These are phyloP conservation scores for Picochlorum sp. DNA, from an alignment of 139 green algal species.

Conservation along the genomic window DNA sequence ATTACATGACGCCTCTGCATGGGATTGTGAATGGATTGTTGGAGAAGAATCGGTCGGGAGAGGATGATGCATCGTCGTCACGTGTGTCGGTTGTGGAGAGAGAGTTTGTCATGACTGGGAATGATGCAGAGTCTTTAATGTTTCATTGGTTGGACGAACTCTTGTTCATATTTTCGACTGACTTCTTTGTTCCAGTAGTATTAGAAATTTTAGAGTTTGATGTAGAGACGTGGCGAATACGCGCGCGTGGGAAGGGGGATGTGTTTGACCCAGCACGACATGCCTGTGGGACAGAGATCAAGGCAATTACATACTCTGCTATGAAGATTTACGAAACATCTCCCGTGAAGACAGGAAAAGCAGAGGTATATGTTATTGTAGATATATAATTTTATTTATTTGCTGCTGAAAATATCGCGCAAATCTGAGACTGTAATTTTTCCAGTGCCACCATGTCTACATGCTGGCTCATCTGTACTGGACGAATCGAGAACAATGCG, in stretches of 20 bases:
- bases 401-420: conserved; percentile 6
- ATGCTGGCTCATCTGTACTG: no score
- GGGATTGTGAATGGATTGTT: conserved; percentile 19
- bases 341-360: conserved; percentile 10
- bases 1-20: conserved; percentile 75
- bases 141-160: conserved; percentile 80
- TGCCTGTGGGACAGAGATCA: conserved; percentile 71
- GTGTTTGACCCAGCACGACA: conserved; percentile 53
- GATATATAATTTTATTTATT: conserved; percentile 59
- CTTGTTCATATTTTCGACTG: conserved; percentile 67
- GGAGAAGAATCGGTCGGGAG: not conserved
- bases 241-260: conserved; percentile 44
- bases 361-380: conserved; percentile 82
- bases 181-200: conserved; percentile 49
- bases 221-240: conserved; percentile 30
- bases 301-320: conserved; percentile 83
- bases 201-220: conserved; percentile 50
- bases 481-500: no score
- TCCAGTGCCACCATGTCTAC: no score
- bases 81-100: conserved; percentile 34
- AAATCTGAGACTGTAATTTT: conserved; percentile 15
- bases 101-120: conserved; percentile 18
- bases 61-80: not conserved
- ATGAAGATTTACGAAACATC: conserved; percentile 66
- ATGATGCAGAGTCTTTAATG: conserved; percentile 74